Base-by-base conservation (phyloP, 768 basidiomycete species). In the Paxillus ammoniavirescens region DNA sequence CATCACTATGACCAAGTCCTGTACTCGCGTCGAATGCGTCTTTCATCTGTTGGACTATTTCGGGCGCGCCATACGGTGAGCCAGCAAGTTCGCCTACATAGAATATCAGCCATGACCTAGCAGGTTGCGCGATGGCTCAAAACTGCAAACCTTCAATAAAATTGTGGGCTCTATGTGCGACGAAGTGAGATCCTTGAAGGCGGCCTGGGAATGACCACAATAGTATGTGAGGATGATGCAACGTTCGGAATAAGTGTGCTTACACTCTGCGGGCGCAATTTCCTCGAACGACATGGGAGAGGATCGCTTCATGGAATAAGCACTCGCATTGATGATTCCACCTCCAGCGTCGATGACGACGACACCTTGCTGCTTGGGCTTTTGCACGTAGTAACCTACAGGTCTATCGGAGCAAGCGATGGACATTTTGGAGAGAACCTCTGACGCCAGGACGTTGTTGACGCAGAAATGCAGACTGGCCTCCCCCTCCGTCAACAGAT, bases 321-420 rank as follows among this genome's bases (percentile, higher is more conserved):
- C 72, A 52, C 76, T 79, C 26, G 73, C 18, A 48, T 74, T 74
- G 14, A 73, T 55, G 5, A 69, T 75, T 3, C 77, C 69, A 0
- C 76, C 74, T 7, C 80, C 81, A 17, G 60, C 63, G 61, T 81
- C 81, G 13, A 80, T 69, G 5, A 82, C 61, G n/a, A 79, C 65
- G 4, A 79, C 56, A 0, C 71, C 71, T 26, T 68, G 54, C 0
- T 66, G 66, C 1, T 65, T 77, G 72, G 57, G 28, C 15, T 51
- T 31, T 8, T 50, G 50, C 1, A 12, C 47, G 5, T 59, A 44
- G 0, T 54, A 26, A 26, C 26, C 53, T 13, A 43, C 43, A 13
- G 14, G 12, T 4, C 43, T 45, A n/a, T 23, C 56, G 2, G 57
- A 8, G 15, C 37, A 49, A 3, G 47, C 33, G 21, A 50, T 46